Evolutionary conservation across 768 basidiomycete genomes (phyloP), one percentile per base, ranked within the genome.

Genomic region (Lenzites betulinus): DNA sequence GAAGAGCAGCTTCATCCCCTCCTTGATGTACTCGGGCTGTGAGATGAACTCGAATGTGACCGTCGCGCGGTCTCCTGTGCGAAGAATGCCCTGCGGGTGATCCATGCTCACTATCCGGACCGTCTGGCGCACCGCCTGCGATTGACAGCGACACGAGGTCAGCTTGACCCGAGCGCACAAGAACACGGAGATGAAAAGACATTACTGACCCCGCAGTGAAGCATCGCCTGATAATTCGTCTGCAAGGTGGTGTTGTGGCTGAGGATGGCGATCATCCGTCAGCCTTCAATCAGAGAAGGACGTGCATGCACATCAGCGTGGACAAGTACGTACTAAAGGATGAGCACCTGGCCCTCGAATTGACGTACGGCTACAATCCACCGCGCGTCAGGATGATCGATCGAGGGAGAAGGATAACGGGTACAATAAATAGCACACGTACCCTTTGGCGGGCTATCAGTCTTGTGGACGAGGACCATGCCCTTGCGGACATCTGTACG

Each of bases 31-130:
- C 78, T 97, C 96, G 0, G 93, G 89, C 54, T 90, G 89, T 15
- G 91, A 88, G 55, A 96, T 92, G 69, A 98, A 96, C 76, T 98
- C 93, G 67, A 98, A 98, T 35, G 84, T 83, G n/a, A 98, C 93
- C 2, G 88, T 94, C 2, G 94, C 93, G 33, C 95, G 84, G 70
- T 99, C 97, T 4, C 97, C 97, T 0, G 96, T 99, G 20, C 96
- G 87, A 28, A 99, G 78, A 38, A 96, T 79, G 13, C 89, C 90
- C 69, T 92, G 89, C 7, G 93, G 91, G 64, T 94, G 89, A 69
- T 98, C 95, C 82, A 95, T 92, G 42, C 80, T 85, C n/a, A 94
- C 73, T 64, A 97, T 95, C 54, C 89, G 83, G 20, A 96, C 95
- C 1, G 95, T 97, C 77, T 97, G 95, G 30, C 92, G 87, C 38